Evolutionary conservation across 2,329 filamentous ascomycete species (phyloP).

Genomic region (Rhinocladiella similis): DNA sequence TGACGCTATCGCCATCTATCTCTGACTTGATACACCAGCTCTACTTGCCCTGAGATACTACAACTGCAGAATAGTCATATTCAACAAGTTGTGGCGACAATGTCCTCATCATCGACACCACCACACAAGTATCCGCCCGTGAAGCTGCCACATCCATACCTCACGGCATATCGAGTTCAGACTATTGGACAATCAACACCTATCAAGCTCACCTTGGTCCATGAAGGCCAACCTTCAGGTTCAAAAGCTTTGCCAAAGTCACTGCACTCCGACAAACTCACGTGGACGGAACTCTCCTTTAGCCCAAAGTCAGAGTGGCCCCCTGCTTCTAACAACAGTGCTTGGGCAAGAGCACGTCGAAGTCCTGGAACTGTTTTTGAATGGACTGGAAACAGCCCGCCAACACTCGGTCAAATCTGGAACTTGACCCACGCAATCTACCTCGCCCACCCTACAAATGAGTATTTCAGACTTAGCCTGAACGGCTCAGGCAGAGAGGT

Average conservation of each 20-base stretch:
- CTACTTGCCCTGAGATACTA: no score
- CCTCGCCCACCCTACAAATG: constrained; percentile 34
- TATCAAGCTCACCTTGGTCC: constrained; percentile 33
- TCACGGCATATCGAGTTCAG: constrained; percentile 45
- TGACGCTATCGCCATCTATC: neutral
- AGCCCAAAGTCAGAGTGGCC: constrained; percentile 29
- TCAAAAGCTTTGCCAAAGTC: constrained; percentile 36
- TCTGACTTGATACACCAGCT: no score
- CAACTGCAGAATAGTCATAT: neutral
- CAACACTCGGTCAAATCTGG: constrained; percentile 43
- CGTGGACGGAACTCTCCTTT: constrained; percentile 33
- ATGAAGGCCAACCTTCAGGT: constrained; percentile 37
- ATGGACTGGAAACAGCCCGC: constrained; percentile 36
- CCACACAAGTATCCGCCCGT: constrained; percentile 38
- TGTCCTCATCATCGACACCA: neutral
- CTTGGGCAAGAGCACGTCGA: constrained; percentile 38
- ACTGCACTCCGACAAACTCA: constrained; percentile 34
- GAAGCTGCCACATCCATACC: constrained; percentile 49
- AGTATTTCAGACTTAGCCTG: constrained; percentile 39
- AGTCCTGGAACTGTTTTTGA: constrained; percentile 34
- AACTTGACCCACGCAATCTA: constrained; percentile 41
- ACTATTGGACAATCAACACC: constrained; percentile 32
- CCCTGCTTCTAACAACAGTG: constrained; percentile 39
- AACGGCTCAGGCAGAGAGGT: constrained; percentile 31
- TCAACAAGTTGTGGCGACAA: neutral